Base-by-base conservation (phyloP, 352 stramenopile genomes). In the Globisporangium recalcitrans region DNA sequence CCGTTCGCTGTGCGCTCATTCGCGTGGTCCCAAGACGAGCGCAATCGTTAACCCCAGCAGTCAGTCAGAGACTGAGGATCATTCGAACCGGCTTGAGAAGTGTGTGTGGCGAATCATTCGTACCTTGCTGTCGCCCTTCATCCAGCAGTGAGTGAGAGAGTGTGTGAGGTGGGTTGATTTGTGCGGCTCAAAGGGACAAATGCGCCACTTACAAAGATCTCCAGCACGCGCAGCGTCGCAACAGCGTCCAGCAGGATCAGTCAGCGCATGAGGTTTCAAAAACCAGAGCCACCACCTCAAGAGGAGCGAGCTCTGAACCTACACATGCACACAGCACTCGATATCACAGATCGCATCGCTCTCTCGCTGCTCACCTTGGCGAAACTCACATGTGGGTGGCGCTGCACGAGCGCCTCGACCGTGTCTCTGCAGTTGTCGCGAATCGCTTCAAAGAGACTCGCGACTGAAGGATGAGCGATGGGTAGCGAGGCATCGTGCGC, bases 1-100 rank as follows among this genome's bases (percentile, higher is more conserved):
- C 65, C 4, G 78, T 89, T 40, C 79, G 67, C 77, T 91, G 55
- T 24, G 47, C 22, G 3, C n/a, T n/a, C n/a, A n/a, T n/a, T n/a
- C n/a, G n/a, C n/a, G n/a, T n/a, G n/a, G n/a, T n/a, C n/a, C n/a
- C n/a, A n/a, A n/a, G n/a, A n/a, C n/a, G n/a, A n/a, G n/a, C n/a
- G n/a, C n/a, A n/a, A 27, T 24, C 13, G 38, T 36, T 24, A 47
- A 51, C n/a, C n/a, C n/a, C n/a, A n/a, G n/a, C n/a, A n/a, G n/a
- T 10, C 22, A 47, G 29, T 36, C 13, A 29, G 3, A 52, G 5
- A 21, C 14, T 21, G 32, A 16, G 5, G 13, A 3, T 8, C 38
- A 5, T 22, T 44, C 22, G 38, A 10, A 46, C 1, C 16, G 16
- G 22, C 22, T 14, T 46, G 16, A 22, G 38, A 46, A 46, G 6